Percentiles rank a stretch among this genome's conserved stretches.
phyloP scores from a whole-genome alignment of 1,284 basidiomycete genomes.

The Peniophora sp. region DNA sequence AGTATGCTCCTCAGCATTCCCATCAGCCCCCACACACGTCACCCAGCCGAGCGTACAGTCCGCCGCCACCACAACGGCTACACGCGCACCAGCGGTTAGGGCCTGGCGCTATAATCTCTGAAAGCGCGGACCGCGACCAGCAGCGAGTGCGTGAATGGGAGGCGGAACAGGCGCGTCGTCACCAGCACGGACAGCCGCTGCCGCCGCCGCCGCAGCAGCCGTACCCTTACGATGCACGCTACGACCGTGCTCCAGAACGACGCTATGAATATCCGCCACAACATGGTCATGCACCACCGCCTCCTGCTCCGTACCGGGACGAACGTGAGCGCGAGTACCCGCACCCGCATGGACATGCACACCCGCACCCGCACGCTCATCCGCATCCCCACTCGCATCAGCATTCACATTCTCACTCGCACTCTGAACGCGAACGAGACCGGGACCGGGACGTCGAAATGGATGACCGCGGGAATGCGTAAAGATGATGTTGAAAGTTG shows the following conservation, averaged over 20 bases:
- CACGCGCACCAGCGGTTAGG: constrained; percentile 65
- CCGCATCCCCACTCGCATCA: not conserved
- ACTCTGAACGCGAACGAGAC: not conserved
- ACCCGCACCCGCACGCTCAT: not conserved
- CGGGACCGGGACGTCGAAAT: constrained; percentile 9
- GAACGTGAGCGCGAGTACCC: constrained; percentile 7
- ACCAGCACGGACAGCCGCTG: constrained; percentile 12
- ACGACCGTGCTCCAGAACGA: not conserved
- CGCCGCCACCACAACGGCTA: constrained; percentile 18
- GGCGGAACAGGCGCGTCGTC: constrained; percentile 12
- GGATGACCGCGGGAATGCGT: constrained; percentile 8
- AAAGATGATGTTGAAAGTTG: constrained; percentile 1
- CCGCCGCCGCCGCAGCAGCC: constrained; percentile 6
- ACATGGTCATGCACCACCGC: constrained; percentile 15
- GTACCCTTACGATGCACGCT: constrained; percentile 6
- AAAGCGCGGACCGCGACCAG: constrained; percentile 32
- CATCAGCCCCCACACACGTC: constrained; percentile 15
- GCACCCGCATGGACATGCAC: not conserved
- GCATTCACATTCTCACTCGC: not conserved
- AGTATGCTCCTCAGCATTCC: constrained; percentile 9
- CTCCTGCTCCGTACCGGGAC: constrained; percentile 12
- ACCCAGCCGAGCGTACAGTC: constrained; percentile 6
- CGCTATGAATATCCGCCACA: constrained; percentile 7
- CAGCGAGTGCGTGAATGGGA: constrained; percentile 37
- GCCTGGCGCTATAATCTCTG: constrained; percentile 46